These are phyloP conservation scores for Phytopythium litorale DNA, from an alignment of 352 stramenopile species.

Conservation along the genomic window DNA sequence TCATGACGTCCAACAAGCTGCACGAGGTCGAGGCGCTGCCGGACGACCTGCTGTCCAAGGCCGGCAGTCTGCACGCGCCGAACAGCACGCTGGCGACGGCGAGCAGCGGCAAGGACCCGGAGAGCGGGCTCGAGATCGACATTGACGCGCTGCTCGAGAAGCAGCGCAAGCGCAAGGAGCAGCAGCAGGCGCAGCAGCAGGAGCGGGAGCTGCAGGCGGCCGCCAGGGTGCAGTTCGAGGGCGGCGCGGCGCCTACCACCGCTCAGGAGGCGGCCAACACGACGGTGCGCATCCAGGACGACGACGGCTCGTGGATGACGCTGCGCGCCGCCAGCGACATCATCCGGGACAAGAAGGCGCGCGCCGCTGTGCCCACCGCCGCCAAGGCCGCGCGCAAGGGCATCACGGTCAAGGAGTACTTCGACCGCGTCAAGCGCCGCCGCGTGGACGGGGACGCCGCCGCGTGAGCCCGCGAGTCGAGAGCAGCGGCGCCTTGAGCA, in stretches of 20 bases:
- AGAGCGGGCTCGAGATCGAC: slow-evolving; percentile 54
- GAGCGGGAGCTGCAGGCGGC: slow-evolving; percentile 45
- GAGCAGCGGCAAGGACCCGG: slow-evolving; percentile 19
- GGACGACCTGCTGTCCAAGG: slow-evolving; percentile 62
- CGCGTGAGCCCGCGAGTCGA: neutral
- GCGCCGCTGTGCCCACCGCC: slow-evolving; percentile 55
- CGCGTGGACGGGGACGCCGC: slow-evolving; percentile 22
- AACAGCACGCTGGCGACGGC: slow-evolving; percentile 17
- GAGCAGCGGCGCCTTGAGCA: too few relatives aligned
- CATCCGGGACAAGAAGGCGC: slow-evolving; percentile 69
- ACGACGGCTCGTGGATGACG: slow-evolving; percentile 82
- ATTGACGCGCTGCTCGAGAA: slow-evolving; percentile 72
- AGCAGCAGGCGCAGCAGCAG: slow-evolving; percentile 40
- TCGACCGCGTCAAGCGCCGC: slow-evolving; percentile 74
- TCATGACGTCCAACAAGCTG: slow-evolving; percentile 85
- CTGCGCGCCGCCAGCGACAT: slow-evolving; percentile 76
- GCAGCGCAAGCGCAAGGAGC: slow-evolving; percentile 61
- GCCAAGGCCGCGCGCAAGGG: slow-evolving; percentile 71
- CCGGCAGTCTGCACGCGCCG: slow-evolving; percentile 30
- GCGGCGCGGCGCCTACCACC: slow-evolving; percentile 44
- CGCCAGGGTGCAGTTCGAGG: slow-evolving; percentile 64
- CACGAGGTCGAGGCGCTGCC: slow-evolving; percentile 79
- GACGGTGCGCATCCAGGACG: slow-evolving; percentile 79
- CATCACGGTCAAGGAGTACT: slow-evolving; percentile 86
- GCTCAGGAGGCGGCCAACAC: slow-evolving; percentile 72